Percentiles rank a stretch among this genome's conserved stretches.
These are phyloP conservation scores for Aspergillus olivimuriae DNA, from an alignment of 495 filamentous ascomycete genomes.

Conservation along the genomic window DNA sequence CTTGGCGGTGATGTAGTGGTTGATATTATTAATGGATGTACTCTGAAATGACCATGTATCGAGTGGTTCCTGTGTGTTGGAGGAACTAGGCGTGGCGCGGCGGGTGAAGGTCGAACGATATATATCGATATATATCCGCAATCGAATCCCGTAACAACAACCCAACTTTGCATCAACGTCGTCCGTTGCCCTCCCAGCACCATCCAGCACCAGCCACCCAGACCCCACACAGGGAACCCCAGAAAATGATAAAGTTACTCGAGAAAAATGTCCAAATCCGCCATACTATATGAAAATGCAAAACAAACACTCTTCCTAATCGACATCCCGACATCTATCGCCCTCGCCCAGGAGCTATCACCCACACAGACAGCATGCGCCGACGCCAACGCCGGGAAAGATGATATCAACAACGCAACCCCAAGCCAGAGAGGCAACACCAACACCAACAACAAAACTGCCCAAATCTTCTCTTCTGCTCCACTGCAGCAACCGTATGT, in stretches of 20 bases:
- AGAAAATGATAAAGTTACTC: conserved; percentile 1
- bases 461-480: conserved; percentile 23
- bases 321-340: conserved; percentile 61
- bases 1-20: no score
- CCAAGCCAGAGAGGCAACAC: conserved; percentile 1
- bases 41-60: no score
- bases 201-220: background rate
- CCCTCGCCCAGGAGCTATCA: conserved; percentile 27
- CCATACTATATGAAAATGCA: conserved; percentile 48
- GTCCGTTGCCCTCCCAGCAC: no score
- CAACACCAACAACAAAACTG: conserved; percentile 6
- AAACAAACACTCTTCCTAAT: conserved; percentile 44
- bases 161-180: no score
- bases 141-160: no score
- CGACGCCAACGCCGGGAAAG: no score
- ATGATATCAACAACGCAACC: no score
- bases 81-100: no score
- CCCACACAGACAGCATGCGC: conserved; percentile 2
- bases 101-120: no score
- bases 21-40: no score
- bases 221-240: background rate
- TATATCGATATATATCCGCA: no score
- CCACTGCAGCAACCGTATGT: conserved; percentile 30
- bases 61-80: no score
- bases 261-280: conserved; percentile 7